Evolutionary conservation across 805 yeast genomes (phyloP).

Genomic region (Candida chilensis): DNA sequence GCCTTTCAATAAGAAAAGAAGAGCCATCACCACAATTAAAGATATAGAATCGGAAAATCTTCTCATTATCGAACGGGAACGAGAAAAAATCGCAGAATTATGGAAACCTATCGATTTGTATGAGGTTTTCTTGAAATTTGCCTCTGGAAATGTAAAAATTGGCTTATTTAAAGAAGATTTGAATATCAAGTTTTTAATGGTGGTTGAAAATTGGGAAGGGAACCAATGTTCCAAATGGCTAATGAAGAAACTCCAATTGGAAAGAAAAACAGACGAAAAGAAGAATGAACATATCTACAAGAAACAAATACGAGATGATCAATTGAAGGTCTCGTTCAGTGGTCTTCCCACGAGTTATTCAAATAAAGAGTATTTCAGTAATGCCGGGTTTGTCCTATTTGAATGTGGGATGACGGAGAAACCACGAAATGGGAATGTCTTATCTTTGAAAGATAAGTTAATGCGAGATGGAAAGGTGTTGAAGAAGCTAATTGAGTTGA

Average conservation of each 20-base stretch:
- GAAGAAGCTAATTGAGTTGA: constrained; percentile 19
- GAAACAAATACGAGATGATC: constrained; percentile 14
- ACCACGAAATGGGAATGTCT: constrained; percentile 5
- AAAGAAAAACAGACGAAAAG: constrained; percentile 13
- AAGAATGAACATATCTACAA: constrained; percentile 16
- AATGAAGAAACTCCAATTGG: constrained; percentile 29
- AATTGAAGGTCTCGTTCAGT: constrained; percentile 20
- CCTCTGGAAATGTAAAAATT: constrained; percentile 14
- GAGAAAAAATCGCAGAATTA: constrained; percentile 22
- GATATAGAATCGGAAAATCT: constrained; percentile 1
- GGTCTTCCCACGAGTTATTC: constrained; percentile 31
- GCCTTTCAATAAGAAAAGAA: constrained; percentile 5
- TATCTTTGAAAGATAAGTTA: constrained; percentile 19
- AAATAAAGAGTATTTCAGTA: constrained; percentile 24
- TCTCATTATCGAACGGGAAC: constrained; percentile 13
- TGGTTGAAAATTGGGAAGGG: constrained; percentile 39
- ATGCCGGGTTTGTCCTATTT: constrained; percentile 34
- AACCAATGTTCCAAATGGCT: constrained; percentile 42
- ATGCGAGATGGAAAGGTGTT: constrained; percentile 24
- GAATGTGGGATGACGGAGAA: constrained; percentile 37
- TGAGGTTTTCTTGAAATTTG: constrained; percentile 16
- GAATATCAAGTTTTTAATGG: constrained; percentile 26
- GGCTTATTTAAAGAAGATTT: constrained; percentile 8
- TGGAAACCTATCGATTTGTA: constrained; percentile 41
- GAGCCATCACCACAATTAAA: constrained; percentile 6